Percentiles rank a stretch among this genome's conserved stretches.
Conservation (phyloP, 2,329 filamentous ascomycete species). For the Trichothecium sympodiale region DNA sequence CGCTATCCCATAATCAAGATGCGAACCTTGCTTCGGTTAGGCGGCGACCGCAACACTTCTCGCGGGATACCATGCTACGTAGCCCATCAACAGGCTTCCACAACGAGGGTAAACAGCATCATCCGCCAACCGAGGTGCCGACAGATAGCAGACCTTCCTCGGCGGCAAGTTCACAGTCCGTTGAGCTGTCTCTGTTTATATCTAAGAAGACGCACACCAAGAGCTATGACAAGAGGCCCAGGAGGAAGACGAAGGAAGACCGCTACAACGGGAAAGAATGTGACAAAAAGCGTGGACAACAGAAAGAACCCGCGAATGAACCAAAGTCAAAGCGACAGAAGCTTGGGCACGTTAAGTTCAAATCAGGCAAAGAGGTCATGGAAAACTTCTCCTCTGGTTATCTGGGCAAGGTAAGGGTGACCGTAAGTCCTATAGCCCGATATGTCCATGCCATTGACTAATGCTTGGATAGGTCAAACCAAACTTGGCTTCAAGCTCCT, state of each 20-base stretch:
- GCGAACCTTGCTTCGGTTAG: too few species aligned
- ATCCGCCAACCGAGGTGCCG: too few species aligned
- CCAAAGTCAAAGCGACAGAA: background rate
- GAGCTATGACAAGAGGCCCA: background rate
- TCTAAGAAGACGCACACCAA: too few species aligned
- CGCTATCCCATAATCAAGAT: too few species aligned
- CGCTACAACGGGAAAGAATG: slow-evolving; percentile 1
- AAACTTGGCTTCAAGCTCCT: slow-evolving; percentile 19
- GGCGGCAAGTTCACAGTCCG: too few species aligned
- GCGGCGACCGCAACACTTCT: too few species aligned
- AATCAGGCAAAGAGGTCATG: slow-evolving; percentile 36
- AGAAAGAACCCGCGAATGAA: background rate
- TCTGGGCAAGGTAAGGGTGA: slow-evolving; percentile 28
- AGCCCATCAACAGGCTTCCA: too few species aligned
- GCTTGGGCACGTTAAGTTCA: slow-evolving; percentile 9
- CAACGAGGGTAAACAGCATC: too few species aligned
- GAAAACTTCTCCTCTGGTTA: slow-evolving; percentile 43
- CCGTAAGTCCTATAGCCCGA: slow-evolving; percentile 12
- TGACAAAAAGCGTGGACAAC: background rate
- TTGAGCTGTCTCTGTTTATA: too few species aligned
- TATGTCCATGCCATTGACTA: background rate
- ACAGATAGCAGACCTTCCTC: too few species aligned
- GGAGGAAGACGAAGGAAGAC: slow-evolving; percentile 1
- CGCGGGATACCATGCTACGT: too few species aligned
- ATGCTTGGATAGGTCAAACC: slow-evolving; percentile 18